phyloP scores from a whole-genome alignment of 2,329 filamentous ascomycete genomes.

The Trichoderma oligosporum region DNA sequence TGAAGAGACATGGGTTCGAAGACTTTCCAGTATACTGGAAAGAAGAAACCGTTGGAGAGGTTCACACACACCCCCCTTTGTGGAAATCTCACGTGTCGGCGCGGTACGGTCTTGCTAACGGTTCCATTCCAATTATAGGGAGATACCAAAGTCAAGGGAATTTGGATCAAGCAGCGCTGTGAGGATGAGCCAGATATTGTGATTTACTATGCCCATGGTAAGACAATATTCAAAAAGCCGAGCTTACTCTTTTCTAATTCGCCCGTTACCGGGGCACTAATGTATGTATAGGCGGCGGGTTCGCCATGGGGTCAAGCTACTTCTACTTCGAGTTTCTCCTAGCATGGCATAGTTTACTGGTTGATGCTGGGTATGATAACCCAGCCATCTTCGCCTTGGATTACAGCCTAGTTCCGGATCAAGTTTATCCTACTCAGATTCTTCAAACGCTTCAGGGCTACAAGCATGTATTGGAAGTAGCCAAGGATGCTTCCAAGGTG shows the following conservation, averaged over 20 bases:
- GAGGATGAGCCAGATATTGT: constrained; percentile 65
- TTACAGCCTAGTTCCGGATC: constrained; percentile 75
- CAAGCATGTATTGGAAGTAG: constrained; percentile 60
- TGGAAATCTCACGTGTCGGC: background rate
- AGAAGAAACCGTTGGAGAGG: constrained; percentile 40
- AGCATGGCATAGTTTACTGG: constrained; percentile 64
- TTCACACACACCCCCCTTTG: constrained; percentile 20
- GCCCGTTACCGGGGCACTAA: constrained; percentile 5
- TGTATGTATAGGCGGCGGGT: constrained; percentile 63
- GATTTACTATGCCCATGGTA: constrained; percentile 79
- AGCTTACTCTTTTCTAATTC: background rate
- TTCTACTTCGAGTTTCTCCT: constrained; percentile 85
- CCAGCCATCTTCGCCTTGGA: constrained; percentile 77
- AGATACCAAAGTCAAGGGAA: constrained; percentile 52
- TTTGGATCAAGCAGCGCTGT: constrained; percentile 66
- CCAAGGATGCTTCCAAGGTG: constrained; percentile 56
- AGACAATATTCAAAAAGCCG: constrained; percentile 21
- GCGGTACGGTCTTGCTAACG: constrained; percentile 3
- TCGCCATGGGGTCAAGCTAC: constrained; percentile 75
- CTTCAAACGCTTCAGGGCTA: constrained; percentile 68
- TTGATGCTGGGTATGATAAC: constrained; percentile 63
- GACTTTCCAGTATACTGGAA: constrained; percentile 61
- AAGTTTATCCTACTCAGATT: constrained; percentile 68
- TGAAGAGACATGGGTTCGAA: constrained; percentile 67
- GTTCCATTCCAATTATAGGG: constrained; percentile 19